Evolutionary conservation across 345 rosid genomes (phyloP), one percentile per base, ranked within the genome.

Genomic region (Aquilaria sinensis): DNA sequence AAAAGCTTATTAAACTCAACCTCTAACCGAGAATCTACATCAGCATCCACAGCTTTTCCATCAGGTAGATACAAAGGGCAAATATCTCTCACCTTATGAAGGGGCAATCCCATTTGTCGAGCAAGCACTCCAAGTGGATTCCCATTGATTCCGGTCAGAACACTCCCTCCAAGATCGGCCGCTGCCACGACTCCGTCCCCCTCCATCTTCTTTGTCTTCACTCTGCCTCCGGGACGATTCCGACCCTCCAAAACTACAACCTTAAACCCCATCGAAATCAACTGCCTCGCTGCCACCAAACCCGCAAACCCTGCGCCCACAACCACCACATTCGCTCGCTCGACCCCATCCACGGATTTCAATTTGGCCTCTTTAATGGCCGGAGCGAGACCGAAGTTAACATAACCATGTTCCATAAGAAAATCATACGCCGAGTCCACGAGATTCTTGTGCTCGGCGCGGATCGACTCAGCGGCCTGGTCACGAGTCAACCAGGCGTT

Each of bases 51-150:
- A 1, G 78, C 78, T 60, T 81, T 88, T 5, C 97, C 99, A 61
- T 80, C 78, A 1, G 93, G 96, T 6, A 94, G 77, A 81, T 94
- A 88, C 83, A 90, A 75, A 37, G 97, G 99, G 33, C 97, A 94
- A 53, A 81, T 79, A 75, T 94, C 97, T 72, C 97, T 84, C 53
- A 94, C 96, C 87, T 91, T 94, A 75, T 91, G 99, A 47, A 94
- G 93, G 23, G 97, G 99, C 57, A 94, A 73, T 12, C 80, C 90
- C 30, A 91, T 68, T 56, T 94, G 97, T 79, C 93, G 74, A 11
- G 96, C 99, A 51, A 94, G 80, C 69, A 94, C 99, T 3, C 99
- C 99, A 0, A 88, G 85, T 0, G 96, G 96, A 23, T 90, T 94
- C 47, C 97, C 97, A 70, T 94, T 91, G 14, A 94, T 89, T 57